A percentile compares a stretch with the other conserved stretches of the same genome.
phyloP scores from a whole-genome alignment of 257 asterid genomes.

The Misopates orontium region DNA sequence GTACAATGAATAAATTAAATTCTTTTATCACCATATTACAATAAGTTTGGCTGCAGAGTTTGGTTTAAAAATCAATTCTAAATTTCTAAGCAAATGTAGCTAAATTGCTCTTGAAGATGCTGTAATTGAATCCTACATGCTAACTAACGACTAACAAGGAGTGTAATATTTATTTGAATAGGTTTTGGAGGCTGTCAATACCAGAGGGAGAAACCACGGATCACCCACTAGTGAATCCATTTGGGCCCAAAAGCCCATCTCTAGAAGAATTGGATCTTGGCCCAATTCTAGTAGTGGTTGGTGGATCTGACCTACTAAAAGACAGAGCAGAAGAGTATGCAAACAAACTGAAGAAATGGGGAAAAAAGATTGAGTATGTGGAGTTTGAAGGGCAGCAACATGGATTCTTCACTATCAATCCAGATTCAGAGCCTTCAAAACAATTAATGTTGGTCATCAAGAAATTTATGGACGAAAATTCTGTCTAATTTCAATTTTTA shows the following conservation, averaged over 20 bases:
- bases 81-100: no score
- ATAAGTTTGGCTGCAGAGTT: no score
- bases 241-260: slow-evolving; percentile 56
- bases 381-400: slow-evolving; percentile 82
- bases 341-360: slow-evolving; percentile 45
- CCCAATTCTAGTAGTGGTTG: slow-evolving; percentile 59
- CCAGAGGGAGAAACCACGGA: slow-evolving; percentile 61
- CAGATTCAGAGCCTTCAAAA: slow-evolving; percentile 47
- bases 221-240: slow-evolving; percentile 67
- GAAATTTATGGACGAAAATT: slow-evolving; percentile 38
- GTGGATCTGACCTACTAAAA: slow-evolving; percentile 58
- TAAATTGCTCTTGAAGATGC: no score
- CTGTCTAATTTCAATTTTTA: slow-evolving; percentile 21
- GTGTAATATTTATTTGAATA: background rate
- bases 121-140: no score
- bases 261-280: slow-evolving; percentile 42
- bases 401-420: slow-evolving; percentile 67
- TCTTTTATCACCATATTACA: no score
- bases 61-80: no score
- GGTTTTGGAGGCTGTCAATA: slow-evolving; percentile 72
- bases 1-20: no score
- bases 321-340: slow-evolving; percentile 63
- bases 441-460: slow-evolving; percentile 50
- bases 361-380: slow-evolving; percentile 56
- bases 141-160: no score